Evolutionary conservation across 1,284 basidiomycete genomes (phyloP), one percentile per base, ranked within the genome.

Genomic region (Moesziomyces globuligerus): DNA sequence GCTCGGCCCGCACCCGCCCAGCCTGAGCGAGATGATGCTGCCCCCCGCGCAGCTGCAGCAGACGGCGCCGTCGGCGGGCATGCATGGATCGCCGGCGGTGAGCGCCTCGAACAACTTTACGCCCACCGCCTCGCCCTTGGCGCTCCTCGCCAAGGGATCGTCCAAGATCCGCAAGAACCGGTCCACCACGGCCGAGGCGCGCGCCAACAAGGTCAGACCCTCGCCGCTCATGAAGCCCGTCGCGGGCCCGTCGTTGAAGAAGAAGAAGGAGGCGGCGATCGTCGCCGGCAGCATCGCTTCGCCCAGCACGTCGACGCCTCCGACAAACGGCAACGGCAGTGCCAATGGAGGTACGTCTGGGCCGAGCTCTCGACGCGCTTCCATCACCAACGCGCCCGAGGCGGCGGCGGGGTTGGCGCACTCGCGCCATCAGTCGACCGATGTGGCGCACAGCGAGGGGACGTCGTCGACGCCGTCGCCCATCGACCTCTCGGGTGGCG

Each of bases 1-100:
- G 1, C 82, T 88, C 6, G 84, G 84, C 37, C 86, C 87, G 1
- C 75, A 81, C 13, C 58, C 73, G 25, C 74, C 73, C 18, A 75
- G 75, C n/a, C 57, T 71, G 8, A 24, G 62, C 67, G 52, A 72
- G 48, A 53, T 74, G 64, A 72, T 69, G 73, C 42, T 73, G 52
- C 68, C 72, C 49, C 64, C 60, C 47, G 64, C 71, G 25, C 76
- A 69, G 28, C 20, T 71, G 48, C 69, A 61, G 21, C 73, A 66
- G 34, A n/a, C n/a, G n/a, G 55, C 83, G 70, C 83, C 84, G 45
- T 81, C 81, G 4, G 53, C 62, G 34, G 48, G 15, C 13, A 60
- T 64, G 55, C 54, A 62, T 34, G 48, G 55, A 23, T 73, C 65
- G n/a, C 69, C 62, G 7, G 60, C 66, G 6, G 58, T 72, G 21